Evolutionary conservation across 1,284 basidiomycete genomes (phyloP), one percentile per base, ranked within the genome.

Genomic region (Boletus semigastroideus): DNA sequence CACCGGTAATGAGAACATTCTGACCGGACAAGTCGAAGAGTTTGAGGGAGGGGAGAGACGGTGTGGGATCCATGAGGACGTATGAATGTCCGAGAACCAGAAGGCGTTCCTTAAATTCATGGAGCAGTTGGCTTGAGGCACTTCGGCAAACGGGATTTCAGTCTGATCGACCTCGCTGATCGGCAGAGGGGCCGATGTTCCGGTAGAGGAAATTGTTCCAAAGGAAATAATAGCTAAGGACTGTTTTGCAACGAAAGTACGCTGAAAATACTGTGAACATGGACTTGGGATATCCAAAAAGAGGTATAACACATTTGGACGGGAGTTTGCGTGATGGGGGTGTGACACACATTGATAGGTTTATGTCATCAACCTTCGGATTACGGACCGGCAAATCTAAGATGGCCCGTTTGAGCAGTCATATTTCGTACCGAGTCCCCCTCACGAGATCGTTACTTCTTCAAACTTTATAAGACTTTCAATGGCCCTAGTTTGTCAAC

Each of bases 1-100:
- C 84, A 54, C 86, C 87, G 41, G 87, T 90, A 62, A 90, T 78
- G 69, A 90, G 80, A 34, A 78, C 84, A 53, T 78, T 84, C 62
- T 81, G 74, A 49, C 79, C 78, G 11, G 67, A 65, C 62, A 89
- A 78, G 54, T 78, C 76, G 68, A 89, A 90, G 42, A 89, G 77
- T 43, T 74, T 68, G 55, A 70, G 77, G 19, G 80, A 73, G 50
- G 77, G 70, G 40, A 77, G 42, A 27, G 60, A 41, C n/a, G 77
- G 78, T 38, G 78, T 68, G 45, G 72, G 66, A 53, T 78, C 74
- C 77, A 78, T 79, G 50, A 54, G 46, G 53, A 31, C 30, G 25
- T 22, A 39, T 17, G 20, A 22, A 34, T 19, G 39, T 52, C 48
- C 17, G 25, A 48, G 39, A 50, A 41, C 27, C 19, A 41, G 33